A percentile compares a stretch with the other conserved stretches of the same genome.
phyloP scores from a whole-genome alignment of 768 basidiomycete species.

The Sporobolomyces phaffii region DNA sequence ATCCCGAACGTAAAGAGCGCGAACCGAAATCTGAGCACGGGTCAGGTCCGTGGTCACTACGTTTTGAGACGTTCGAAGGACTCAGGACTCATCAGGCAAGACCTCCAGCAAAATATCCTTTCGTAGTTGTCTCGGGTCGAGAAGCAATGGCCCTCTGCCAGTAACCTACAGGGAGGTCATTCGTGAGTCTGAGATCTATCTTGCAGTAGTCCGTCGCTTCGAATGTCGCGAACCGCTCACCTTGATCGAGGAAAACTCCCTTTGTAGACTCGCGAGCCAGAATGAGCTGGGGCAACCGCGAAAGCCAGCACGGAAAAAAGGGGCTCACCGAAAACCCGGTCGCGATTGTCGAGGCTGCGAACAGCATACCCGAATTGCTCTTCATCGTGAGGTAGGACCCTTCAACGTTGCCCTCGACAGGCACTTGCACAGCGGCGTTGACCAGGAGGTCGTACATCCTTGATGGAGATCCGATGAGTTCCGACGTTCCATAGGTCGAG shows the following conservation, averaged over 20 bases:
- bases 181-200: not conserved
- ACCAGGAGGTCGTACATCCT: constrained; percentile 67
- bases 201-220: not conserved
- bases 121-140: constrained; percentile 73
- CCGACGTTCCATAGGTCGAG: constrained; percentile 71
- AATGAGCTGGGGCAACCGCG: constrained; percentile 46
- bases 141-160: constrained; percentile 74
- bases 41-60: too few species aligned
- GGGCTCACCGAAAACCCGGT: not conserved
- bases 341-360: constrained; percentile 54
- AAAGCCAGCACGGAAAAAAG: not conserved
- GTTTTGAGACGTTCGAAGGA: constrained; percentile 33
- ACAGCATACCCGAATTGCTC: constrained; percentile 62
- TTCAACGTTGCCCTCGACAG: constrained; percentile 70
- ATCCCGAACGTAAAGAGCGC: constrained; percentile 57
- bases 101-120: constrained; percentile 83
- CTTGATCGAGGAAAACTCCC: constrained; percentile 49
- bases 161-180: constrained; percentile 49
- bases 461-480: constrained; percentile 67
- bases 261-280: constrained; percentile 69
- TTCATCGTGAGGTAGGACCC: constrained; percentile 8
- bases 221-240: constrained; percentile 14
- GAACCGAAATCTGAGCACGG: not conserved
- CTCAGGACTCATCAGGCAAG: constrained; percentile 60
- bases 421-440: constrained; percentile 54